Conservation (phyloP, 1,139 yeast genomes). For the Kodamaea plutei region DNA sequence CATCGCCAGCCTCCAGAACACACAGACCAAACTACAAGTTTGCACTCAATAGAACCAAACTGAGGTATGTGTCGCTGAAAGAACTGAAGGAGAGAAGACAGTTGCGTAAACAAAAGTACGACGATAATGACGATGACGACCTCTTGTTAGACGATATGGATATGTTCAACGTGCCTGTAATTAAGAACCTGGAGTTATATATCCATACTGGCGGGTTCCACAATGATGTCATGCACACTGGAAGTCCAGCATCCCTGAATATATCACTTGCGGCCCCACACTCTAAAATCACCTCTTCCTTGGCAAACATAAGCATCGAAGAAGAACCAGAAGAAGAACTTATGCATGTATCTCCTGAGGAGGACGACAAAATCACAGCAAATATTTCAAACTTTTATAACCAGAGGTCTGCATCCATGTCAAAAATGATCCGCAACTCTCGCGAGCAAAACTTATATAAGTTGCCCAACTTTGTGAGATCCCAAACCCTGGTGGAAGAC, state of each 20-base stretch:
- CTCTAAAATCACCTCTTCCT: background rate
- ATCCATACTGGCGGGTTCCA: slow-evolving; percentile 11
- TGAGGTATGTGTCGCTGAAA: slow-evolving; percentile 32
- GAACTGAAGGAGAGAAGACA: slow-evolving; percentile 39
- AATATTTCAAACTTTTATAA: slow-evolving; percentile 37
- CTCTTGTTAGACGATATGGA: slow-evolving; percentile 37
- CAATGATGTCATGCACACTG: slow-evolving; percentile 8
- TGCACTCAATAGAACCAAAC: slow-evolving; percentile 31
- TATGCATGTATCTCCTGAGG: slow-evolving; percentile 14
- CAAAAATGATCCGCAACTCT: slow-evolving; percentile 28
- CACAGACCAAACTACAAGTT: slow-evolving; percentile 2
- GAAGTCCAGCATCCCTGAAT: background rate
- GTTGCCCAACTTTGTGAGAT: slow-evolving; percentile 36
- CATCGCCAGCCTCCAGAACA: no score
- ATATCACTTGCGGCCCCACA: background rate
- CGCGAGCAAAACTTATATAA: slow-evolving; percentile 36
- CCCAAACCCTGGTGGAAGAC: slow-evolving; percentile 43
- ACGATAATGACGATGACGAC: slow-evolving; percentile 42
- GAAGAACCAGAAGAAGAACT: no score
- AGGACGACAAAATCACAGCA: slow-evolving; percentile 32
- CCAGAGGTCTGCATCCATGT: slow-evolving; percentile 34
- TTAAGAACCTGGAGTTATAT: slow-evolving; percentile 35
- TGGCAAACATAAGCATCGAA: no score
- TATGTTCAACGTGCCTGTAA: slow-evolving; percentile 44
- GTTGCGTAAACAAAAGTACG: slow-evolving; percentile 39